phyloP scores from a whole-genome alignment of 2,329 filamentous ascomycete species.

The Verticillium albo-atrum region DNA sequence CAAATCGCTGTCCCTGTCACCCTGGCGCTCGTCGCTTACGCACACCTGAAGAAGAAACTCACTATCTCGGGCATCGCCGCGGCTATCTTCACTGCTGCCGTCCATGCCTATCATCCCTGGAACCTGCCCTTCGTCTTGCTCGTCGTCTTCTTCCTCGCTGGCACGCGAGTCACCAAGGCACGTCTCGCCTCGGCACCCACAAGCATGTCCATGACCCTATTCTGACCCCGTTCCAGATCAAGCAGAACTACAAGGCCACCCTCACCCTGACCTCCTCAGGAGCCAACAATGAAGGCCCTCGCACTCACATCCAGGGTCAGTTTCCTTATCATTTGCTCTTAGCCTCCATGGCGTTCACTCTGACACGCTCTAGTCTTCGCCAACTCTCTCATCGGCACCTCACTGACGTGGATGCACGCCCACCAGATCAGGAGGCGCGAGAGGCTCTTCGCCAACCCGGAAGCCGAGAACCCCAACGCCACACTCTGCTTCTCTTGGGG shows the following conservation, averaged over 20 bases:
- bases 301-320: constrained; percentile 75
- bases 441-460: constrained; percentile 21
- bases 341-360: not conserved
- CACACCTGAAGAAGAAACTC: constrained; percentile 69
- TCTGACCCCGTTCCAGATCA: constrained; percentile 51
- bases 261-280: constrained; percentile 77
- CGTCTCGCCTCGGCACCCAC: not conserved
- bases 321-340: not conserved
- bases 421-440: constrained; percentile 51
- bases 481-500: constrained; percentile 55
- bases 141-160: constrained; percentile 79
- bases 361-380: constrained; percentile 57
- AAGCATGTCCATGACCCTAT: not conserved
- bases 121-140: constrained; percentile 84
- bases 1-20: constrained; percentile 49
- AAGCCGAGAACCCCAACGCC: constrained; percentile 18
- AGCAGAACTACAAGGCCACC: constrained; percentile 77
- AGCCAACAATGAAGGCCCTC: constrained; percentile 72
- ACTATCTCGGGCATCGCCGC: constrained; percentile 20
- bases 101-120: constrained; percentile 88
- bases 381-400: constrained; percentile 75
- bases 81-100: constrained; percentile 25
- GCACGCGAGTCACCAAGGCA: constrained; percentile 80
- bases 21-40: constrained; percentile 58
- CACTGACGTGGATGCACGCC: constrained; percentile 56